phyloP scores from a whole-genome alignment of 345 rosid species.

The Cochlearia excelsa region DNA sequence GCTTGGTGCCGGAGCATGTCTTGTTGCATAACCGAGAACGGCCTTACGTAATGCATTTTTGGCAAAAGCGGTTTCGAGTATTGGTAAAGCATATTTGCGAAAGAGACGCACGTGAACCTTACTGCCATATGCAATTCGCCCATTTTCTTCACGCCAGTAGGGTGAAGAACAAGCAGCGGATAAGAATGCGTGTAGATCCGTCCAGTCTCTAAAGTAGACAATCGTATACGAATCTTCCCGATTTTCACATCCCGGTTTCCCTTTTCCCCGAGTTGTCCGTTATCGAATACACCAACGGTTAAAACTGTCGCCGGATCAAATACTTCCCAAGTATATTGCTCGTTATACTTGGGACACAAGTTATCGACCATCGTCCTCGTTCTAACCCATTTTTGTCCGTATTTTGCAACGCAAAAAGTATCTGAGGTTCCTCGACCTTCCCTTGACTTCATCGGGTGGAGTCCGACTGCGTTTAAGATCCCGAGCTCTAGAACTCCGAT shows the following conservation, averaged over 20 bases:
- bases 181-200: constrained; percentile 90
- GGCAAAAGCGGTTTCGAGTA: constrained; percentile 86
- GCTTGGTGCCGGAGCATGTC: constrained; percentile 91
- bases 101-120: constrained; percentile 73
- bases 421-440: constrained; percentile 87
- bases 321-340: constrained; percentile 98
- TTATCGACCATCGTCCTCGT: constrained; percentile 88
- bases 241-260: constrained; percentile 67
- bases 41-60: constrained; percentile 87
- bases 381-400: constrained; percentile 96
- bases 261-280: constrained; percentile 79
- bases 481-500: constrained; percentile 91
- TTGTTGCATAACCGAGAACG: constrained; percentile 78
- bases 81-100: constrained; percentile 79
- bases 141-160: constrained; percentile 90
- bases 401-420: constrained; percentile 92
- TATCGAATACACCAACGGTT: constrained; percentile 89
- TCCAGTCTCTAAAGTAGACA: constrained; percentile 87
- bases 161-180: constrained; percentile 85
- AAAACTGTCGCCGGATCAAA: constrained; percentile 91
- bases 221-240: constrained; percentile 90
- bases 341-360: constrained; percentile 79
- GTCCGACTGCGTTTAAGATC: constrained; percentile 75
- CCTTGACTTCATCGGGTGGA: constrained; percentile 90
- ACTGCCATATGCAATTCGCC: constrained; percentile 93